Conservation (phyloP, 2,329 filamentous ascomycete genomes). For the Claviceps sorghi region DNA sequence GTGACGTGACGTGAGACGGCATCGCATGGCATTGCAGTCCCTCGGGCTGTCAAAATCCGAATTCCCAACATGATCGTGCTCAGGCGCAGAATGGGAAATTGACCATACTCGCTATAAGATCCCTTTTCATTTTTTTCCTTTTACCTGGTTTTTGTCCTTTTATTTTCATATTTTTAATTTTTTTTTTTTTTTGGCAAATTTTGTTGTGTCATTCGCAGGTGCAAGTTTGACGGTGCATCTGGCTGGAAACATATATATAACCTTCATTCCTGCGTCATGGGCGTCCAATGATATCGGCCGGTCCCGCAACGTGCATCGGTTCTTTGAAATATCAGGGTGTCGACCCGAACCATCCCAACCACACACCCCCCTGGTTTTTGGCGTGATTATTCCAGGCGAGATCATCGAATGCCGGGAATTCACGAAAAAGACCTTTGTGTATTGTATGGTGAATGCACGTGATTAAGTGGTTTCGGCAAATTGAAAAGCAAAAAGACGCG, state of each 20-base stretch:
- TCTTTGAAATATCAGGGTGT: background rate
- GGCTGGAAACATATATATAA: background rate
- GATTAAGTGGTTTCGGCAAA: no score
- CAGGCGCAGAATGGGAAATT: no score
- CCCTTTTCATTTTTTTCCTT: background rate
- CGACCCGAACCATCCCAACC: background rate
- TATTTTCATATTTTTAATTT: background rate
- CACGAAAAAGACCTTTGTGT: no score
- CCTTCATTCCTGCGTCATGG: background rate
- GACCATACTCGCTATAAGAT: no score
- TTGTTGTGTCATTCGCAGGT: background rate
- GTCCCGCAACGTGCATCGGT: conserved; percentile 2
- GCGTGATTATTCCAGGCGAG: background rate
- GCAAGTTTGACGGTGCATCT: background rate
- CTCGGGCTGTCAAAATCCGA: no score
- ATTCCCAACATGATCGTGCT: no score
- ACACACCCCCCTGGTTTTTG: background rate
- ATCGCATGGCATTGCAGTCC: background rate
- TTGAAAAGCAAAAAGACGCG: no score
- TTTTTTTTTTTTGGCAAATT: background rate
- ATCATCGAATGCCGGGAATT: background rate
- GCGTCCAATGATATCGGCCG: background rate
- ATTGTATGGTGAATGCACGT: no score
- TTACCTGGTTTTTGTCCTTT: background rate
- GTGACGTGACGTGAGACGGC: background rate